phyloP scores from a whole-genome alignment of 129 eudicot genomes.

The Helianthus annuus region DNA sequence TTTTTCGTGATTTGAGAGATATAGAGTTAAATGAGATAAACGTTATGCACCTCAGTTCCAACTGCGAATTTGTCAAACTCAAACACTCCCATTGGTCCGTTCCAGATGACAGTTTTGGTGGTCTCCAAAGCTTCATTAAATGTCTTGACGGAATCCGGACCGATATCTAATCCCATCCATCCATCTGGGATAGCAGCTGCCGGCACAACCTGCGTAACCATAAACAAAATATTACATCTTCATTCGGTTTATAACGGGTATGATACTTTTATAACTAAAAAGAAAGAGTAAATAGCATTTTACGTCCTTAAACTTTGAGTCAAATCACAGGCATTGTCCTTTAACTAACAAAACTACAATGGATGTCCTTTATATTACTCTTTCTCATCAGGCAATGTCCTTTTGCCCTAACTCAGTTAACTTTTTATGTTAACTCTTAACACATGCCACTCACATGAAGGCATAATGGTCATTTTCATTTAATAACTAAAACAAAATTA shows the following conservation, averaged over 20 bases:
- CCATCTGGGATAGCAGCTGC: slow-evolving; percentile 70
- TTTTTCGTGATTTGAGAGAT: not conserved
- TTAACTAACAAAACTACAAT: no score
- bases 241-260: not conserved
- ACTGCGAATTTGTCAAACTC: slow-evolving; percentile 58
- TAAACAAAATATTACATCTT: not conserved
- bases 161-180: slow-evolving; percentile 80
- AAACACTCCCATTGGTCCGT: slow-evolving; percentile 68
- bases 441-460: no score
- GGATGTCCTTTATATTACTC: no score
- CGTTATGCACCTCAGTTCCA: slow-evolving; percentile 65
- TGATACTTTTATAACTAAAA: not conserved
- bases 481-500: no score
- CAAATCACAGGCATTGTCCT: no score
- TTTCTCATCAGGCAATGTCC: no score
- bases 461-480: no score
- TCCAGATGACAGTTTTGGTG: slow-evolving; percentile 60
- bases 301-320: no score
- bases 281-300: no score
- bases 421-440: no score
- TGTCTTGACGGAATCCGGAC: slow-evolving; percentile 66
- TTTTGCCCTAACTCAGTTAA: no score
- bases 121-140: slow-evolving; percentile 66
- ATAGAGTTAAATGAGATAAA: not conserved
- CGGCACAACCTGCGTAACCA: slow-evolving; percentile 47